phyloP scores from a whole-genome alignment of 116 monocot species.

The Posidonia oceanica region DNA sequence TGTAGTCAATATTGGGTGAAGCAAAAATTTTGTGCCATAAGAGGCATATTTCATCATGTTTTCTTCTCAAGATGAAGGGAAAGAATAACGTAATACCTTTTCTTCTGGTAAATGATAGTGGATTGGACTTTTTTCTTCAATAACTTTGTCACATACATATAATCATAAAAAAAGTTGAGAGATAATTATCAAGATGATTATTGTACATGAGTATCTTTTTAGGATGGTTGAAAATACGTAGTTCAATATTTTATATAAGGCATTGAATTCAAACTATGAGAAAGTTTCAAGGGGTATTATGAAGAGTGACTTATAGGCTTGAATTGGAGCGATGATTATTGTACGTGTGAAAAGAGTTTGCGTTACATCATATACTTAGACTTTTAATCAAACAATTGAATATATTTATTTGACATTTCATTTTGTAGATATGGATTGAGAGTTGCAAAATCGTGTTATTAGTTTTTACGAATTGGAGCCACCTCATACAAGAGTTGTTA shows the following conservation, averaged over 20 bases:
- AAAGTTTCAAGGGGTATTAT: not conserved
- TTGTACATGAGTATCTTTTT: constrained; percentile 3
- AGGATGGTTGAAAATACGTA: not conserved
- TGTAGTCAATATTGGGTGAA: not conserved
- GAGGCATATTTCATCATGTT: not conserved
- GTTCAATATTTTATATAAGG: not conserved
- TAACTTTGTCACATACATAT: not conserved
- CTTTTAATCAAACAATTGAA: not conserved
- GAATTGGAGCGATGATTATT: no score
- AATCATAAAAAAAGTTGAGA: not conserved
- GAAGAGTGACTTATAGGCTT: not conserved
- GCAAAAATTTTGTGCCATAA: not conserved
- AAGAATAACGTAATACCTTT: not conserved
- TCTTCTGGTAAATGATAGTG: not conserved
- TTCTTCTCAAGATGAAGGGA: not conserved
- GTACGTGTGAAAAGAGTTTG: no score
- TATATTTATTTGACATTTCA: not conserved
- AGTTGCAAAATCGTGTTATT: not conserved
- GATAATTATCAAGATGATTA: not conserved
- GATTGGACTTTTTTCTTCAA: not conserved
- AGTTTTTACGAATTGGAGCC: constrained; percentile 1
- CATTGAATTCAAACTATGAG: not conserved
- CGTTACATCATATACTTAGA: not conserved
- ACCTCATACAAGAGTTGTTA: not conserved
- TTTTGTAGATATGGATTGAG: not conserved